Conservation (phyloP, 108 stramenopile species). For the Schizochytrium sp. region DNA sequence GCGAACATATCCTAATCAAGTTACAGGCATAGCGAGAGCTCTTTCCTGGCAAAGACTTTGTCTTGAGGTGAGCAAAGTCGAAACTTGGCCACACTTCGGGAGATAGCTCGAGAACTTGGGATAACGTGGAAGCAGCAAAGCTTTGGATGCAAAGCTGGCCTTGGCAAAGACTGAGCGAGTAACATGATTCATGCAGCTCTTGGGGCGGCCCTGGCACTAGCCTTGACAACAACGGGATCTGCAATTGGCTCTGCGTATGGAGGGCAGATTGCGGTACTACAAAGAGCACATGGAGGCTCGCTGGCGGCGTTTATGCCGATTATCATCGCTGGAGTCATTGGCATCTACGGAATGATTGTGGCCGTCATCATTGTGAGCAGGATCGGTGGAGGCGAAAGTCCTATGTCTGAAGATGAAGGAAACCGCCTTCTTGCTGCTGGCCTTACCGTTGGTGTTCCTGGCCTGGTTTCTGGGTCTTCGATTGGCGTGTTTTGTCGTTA, state of each 20-base stretch:
- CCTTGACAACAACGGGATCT: neutral
- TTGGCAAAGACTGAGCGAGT: too few species aligned
- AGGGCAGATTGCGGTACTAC: neutral
- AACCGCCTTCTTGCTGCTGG: constrained; percentile 97
- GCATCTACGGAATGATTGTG: constrained; percentile 99
- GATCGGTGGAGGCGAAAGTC: neutral
- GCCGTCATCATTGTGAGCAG: constrained; percentile 87
- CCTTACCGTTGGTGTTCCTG: constrained; percentile 94
- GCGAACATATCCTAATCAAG: too few species aligned
- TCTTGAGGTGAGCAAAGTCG: too few species aligned
- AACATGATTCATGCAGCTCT: neutral
- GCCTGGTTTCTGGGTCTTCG: constrained; percentile 96
- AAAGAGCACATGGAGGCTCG: neutral
- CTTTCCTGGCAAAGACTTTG: too few species aligned
- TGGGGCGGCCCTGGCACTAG: neutral
- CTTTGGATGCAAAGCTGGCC: too few species aligned
- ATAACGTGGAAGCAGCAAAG: too few species aligned
- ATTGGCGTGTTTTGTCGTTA: constrained; percentile 85
- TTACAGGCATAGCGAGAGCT: too few species aligned
- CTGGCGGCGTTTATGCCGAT: constrained; percentile 86
- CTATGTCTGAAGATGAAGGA: constrained; percentile 79
- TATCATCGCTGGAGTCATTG: constrained; percentile 99
- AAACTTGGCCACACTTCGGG: too few species aligned
- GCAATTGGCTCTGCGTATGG: constrained; percentile 6
- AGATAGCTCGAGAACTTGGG: too few species aligned